Conservation (phyloP, 805 yeast genomes). For the Ogataea naganishii region DNA sequence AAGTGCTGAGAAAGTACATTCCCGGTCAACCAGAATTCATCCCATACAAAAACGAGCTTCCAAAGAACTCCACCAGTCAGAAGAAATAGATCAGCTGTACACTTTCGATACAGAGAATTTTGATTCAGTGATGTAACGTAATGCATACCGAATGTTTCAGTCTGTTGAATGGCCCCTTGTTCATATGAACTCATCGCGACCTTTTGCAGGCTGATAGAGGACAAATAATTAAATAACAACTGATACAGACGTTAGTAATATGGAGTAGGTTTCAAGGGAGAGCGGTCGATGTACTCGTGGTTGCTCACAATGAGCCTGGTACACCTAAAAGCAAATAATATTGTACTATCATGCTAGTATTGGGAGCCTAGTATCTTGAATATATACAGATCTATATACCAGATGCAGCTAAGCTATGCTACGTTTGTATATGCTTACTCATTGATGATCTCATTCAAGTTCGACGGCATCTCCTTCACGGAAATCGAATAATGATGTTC, state of each 20-base stretch:
- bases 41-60: slow-evolving; percentile 83
- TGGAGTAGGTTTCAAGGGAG: too few species aligned
- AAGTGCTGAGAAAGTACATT: slow-evolving; percentile 89
- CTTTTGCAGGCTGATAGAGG: too few species aligned
- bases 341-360: not conserved
- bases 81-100: slow-evolving; percentile 28
- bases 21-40: slow-evolving; percentile 98
- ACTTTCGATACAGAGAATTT: too few species aligned
- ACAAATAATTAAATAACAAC: too few species aligned
- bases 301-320: too few species aligned
- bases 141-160: not conserved
- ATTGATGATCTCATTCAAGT: slow-evolving; percentile 14
- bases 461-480: slow-evolving; percentile 86
- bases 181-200: too few species aligned
- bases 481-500: slow-evolving; percentile 86
- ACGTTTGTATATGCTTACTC: not conserved
- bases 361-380: not conserved
- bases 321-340: not conserved
- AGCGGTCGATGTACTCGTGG: too few species aligned
- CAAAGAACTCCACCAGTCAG: slow-evolving; percentile 86
- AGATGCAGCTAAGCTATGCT: too few species aligned
- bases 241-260: too few species aligned
- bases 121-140: not conserved
- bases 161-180: too few species aligned
- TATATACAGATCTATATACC: not conserved